These are phyloP conservation scores for Trichoderma breve DNA, from an alignment of 2,329 filamentous ascomycete species.

Conservation along the genomic window DNA sequence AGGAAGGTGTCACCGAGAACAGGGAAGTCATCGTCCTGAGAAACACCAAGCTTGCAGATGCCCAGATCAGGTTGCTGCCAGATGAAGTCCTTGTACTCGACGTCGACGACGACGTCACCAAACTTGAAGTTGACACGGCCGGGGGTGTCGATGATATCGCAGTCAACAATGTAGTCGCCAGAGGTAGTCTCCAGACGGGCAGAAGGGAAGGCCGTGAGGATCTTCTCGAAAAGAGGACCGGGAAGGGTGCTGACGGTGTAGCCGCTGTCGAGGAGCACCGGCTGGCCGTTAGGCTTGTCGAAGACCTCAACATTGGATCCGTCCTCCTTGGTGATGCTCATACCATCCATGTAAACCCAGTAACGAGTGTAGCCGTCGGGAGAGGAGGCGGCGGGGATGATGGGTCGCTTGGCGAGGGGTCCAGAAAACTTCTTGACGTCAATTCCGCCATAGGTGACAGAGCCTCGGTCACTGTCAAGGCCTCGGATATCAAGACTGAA, in stretches of 20 bases:
- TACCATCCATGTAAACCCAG: slow-evolving; percentile 42
- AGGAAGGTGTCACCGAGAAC: slow-evolving; percentile 47
- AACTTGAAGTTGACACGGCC: slow-evolving; percentile 50
- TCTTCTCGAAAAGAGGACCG: slow-evolving; percentile 46
- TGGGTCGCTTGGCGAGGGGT: slow-evolving; percentile 53
- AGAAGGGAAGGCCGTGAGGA: slow-evolving; percentile 45
- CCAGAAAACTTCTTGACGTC: slow-evolving; percentile 56
- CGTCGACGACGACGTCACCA: slow-evolving; percentile 43
- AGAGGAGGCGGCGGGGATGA: slow-evolving; percentile 44
- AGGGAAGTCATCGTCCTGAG: slow-evolving; percentile 39
- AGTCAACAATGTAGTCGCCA: slow-evolving; percentile 51
- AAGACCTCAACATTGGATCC: slow-evolving; percentile 46
- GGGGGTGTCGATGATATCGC: slow-evolving; percentile 33
- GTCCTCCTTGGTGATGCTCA: slow-evolving; percentile 35
- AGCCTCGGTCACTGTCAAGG: slow-evolving; percentile 32
- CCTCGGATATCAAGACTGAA: slow-evolving; percentile 37
- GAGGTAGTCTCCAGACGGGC: slow-evolving; percentile 42
- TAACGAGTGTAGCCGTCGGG: slow-evolving; percentile 39
- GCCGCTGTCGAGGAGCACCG: slow-evolving; percentile 64
- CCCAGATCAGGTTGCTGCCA: slow-evolving; percentile 35
- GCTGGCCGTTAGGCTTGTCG: slow-evolving; percentile 34
- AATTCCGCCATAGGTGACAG: slow-evolving; percentile 54
- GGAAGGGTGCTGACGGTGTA: slow-evolving; percentile 67
- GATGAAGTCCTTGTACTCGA: slow-evolving; percentile 48
- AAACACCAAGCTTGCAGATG: slow-evolving; percentile 46